Evolutionary conservation across 495 filamentous ascomycete species (phyloP).

Genomic region (Filosporella fistucella): DNA sequence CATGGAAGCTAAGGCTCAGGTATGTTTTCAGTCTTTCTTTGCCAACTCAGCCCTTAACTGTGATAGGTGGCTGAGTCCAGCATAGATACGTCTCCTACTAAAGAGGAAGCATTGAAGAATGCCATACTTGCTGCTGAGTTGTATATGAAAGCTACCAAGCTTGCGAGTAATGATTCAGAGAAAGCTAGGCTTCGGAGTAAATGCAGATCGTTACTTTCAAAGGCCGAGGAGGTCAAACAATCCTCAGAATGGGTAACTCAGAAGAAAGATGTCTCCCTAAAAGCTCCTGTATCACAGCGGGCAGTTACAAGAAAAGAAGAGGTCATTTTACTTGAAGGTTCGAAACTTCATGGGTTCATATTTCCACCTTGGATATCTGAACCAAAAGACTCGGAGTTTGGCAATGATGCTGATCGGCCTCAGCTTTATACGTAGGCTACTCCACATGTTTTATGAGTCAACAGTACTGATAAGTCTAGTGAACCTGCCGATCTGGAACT

Average conservation of each 20-base stretch:
- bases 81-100: conserved; percentile 48
- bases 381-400: conserved; percentile 37
- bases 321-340: conserved; percentile 70
- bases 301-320: conserved; percentile 67
- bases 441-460: background rate
- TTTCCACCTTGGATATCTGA: conserved; percentile 77
- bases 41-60: conserved; percentile 13
- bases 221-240: conserved; percentile 71
- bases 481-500: conserved; percentile 64
- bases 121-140: conserved; percentile 71
- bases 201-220: conserved; percentile 59
- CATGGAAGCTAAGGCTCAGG: conserved; percentile 40
- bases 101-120: conserved; percentile 64
- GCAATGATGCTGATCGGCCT: conserved; percentile 16
- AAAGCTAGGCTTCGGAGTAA: conserved; percentile 56
- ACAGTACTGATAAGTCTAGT: conserved; percentile 34
- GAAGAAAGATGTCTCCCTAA: conserved; percentile 22
- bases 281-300: conserved; percentile 52
- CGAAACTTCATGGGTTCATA: conserved; percentile 70
- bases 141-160: conserved; percentile 67
- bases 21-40: conserved; percentile 10
- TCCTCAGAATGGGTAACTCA: conserved; percentile 17
- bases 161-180: conserved; percentile 47
- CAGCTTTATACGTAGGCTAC: conserved; percentile 22
- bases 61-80: conserved; percentile 57